Evolutionary conservation across 2,329 filamentous ascomycete species (phyloP).

Genomic region (Furcasterigmium sp.): DNA sequence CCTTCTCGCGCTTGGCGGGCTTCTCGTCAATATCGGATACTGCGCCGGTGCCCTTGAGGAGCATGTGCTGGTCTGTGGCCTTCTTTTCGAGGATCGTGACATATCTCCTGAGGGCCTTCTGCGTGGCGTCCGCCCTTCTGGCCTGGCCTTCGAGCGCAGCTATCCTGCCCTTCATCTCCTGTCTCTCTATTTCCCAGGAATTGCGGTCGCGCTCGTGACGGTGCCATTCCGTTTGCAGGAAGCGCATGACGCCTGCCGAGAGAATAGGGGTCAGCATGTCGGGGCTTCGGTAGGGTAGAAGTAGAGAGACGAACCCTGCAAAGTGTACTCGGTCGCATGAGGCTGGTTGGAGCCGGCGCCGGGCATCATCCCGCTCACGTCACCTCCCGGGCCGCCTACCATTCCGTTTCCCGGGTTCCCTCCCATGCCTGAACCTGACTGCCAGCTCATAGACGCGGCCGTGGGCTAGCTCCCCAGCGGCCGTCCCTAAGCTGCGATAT

Average conservation of each 20-base stretch:
- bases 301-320: slow-evolving; percentile 38
- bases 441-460: slow-evolving; percentile 26
- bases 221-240: slow-evolving; percentile 98
- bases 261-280: background rate
- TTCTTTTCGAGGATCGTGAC: slow-evolving; percentile 85
- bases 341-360: slow-evolving; percentile 44
- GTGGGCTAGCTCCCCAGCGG: slow-evolving; percentile 8
- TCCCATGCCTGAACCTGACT: slow-evolving; percentile 32
- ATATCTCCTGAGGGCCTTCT: slow-evolving; percentile 86
- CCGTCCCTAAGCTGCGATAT: slow-evolving; percentile 3
- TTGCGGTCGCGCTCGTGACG: slow-evolving; percentile 96
- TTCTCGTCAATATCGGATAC: slow-evolving; percentile 35
- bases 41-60: slow-evolving; percentile 53
- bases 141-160: slow-evolving; percentile 88
- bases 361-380: slow-evolving; percentile 42
- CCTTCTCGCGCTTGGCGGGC: slow-evolving; percentile 39
- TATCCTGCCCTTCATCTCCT: slow-evolving; percentile 98
- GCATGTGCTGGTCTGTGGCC: slow-evolving; percentile 73
- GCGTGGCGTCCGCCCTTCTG: slow-evolving; percentile 78
- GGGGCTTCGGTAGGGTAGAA: background rate
- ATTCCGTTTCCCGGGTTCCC: slow-evolving; percentile 32
- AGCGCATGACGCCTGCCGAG: slow-evolving; percentile 88
- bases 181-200: slow-evolving; percentile 97
- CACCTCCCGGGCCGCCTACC: slow-evolving; percentile 27
- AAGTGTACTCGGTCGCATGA: slow-evolving; percentile 56